Evolutionary conservation across 2,329 filamentous ascomycete genomes (phyloP).

Genomic region (Endothia cerciana): DNA sequence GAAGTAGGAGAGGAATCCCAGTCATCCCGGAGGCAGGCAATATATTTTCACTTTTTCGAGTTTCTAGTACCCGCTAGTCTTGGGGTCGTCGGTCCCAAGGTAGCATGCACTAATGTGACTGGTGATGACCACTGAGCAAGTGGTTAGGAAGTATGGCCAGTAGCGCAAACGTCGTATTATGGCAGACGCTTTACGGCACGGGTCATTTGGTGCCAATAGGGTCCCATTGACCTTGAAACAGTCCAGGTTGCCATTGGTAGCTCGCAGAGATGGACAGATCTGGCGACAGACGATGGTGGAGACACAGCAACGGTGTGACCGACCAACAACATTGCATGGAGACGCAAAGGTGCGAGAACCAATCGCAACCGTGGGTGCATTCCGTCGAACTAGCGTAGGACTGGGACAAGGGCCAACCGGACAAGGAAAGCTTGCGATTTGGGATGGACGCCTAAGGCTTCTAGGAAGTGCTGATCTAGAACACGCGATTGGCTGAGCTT

Average conservation of each 20-base stretch:
- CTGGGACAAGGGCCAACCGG: constrained; percentile 15
- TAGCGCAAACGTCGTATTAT: too few species aligned
- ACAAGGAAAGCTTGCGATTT: constrained; percentile 26
- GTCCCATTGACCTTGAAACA: too few species aligned
- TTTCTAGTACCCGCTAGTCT: background rate
- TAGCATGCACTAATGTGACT: background rate
- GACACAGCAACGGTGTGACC: background rate
- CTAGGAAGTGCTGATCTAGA: background rate
- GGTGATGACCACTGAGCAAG: too few species aligned
- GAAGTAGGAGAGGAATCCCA: background rate
- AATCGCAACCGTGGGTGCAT: constrained; percentile 17
- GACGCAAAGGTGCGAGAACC: background rate
- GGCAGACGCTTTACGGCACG: too few species aligned
- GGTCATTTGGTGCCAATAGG: too few species aligned
- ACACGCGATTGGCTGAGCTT: constrained; percentile 19
- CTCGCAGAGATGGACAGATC: background rate
- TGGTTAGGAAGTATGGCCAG: too few species aligned
- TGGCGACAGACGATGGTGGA: background rate
- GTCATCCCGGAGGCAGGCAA: background rate
- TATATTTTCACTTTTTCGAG: background rate
- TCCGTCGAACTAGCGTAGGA: too few species aligned
- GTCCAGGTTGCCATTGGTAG: background rate
- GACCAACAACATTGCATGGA: background rate
- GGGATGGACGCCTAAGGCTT: background rate
- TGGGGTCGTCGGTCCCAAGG: background rate